Percentiles rank a stretch among this genome's conserved stretches.
Evolutionary conservation across 2,329 filamentous ascomycete species (phyloP).

Genomic region (Coniosporium tulheliwenetii): DNA sequence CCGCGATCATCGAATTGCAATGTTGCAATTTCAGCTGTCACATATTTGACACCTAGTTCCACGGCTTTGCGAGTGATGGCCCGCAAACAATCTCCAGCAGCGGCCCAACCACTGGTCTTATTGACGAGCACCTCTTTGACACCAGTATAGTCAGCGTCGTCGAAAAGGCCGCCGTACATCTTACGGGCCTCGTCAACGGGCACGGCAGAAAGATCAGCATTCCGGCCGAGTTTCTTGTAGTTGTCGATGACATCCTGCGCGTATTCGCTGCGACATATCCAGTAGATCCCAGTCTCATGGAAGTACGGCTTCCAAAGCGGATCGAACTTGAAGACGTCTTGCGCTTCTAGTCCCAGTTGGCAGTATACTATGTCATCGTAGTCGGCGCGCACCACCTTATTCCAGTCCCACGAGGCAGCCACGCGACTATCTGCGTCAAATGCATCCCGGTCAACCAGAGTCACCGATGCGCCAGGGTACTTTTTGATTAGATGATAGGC

Average conservation of each 20-base stretch:
- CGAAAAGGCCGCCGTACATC: conserved; percentile 42
- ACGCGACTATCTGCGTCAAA: conserved; percentile 16
- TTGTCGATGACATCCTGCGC: conserved; percentile 32
- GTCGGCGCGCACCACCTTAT: conserved; percentile 56
- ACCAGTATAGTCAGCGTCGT: conserved; percentile 42
- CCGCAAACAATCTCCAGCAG: conserved; percentile 41
- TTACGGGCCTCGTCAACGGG: conserved; percentile 37
- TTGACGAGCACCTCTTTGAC: conserved; percentile 46
- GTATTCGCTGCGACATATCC: conserved; percentile 29
- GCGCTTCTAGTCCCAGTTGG: conserved; percentile 48
- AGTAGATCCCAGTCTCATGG: conserved; percentile 37
- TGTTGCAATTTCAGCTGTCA: conserved; percentile 34
- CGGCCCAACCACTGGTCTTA: conserved; percentile 45
- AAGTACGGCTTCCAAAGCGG: conserved; percentile 39
- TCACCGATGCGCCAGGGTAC: conserved; percentile 23
- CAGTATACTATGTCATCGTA: conserved; percentile 51
- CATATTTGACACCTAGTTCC: conserved; percentile 42
- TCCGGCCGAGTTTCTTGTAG: conserved; percentile 32
- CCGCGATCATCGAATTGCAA: conserved; percentile 33
- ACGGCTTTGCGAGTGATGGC: conserved; percentile 38
- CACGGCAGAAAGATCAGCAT: conserved; percentile 29
- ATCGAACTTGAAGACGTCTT: conserved; percentile 43
- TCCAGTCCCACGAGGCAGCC: conserved; percentile 58
- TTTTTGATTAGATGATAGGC: conserved; percentile 23
- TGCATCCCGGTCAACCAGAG: conserved; percentile 22